phyloP scores from a whole-genome alignment of 78 protist species.

The Dictyostelium discoideum region DNA sequence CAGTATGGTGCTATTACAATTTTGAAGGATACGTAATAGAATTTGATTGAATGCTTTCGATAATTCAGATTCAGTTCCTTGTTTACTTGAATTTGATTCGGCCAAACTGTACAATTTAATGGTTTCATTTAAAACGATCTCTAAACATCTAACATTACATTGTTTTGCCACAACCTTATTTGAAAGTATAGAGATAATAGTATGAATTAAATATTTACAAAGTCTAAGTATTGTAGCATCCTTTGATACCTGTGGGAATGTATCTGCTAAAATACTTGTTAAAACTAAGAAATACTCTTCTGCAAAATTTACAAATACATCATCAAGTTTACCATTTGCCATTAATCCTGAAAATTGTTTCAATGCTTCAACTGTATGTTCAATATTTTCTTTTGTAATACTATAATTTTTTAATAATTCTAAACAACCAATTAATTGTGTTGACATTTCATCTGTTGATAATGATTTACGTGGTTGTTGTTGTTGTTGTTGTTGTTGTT shows the following conservation, averaged over 20 bases:
- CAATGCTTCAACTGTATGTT: slow-evolving; percentile 34
- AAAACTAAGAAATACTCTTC: slow-evolving; percentile 12
- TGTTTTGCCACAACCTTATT: slow-evolving; percentile 31
- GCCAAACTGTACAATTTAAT: neutral
- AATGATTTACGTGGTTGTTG: slow-evolving; percentile 17
- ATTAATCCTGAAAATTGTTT: slow-evolving; percentile 35
- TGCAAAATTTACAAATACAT: slow-evolving; percentile 7
- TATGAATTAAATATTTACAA: slow-evolving; percentile 59
- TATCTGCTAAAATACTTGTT: slow-evolving; percentile 15
- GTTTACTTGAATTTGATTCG: neutral
- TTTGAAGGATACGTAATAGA: slow-evolving; percentile 40
- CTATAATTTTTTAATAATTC: slow-evolving; percentile 9
- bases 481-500: neutral
- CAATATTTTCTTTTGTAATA: slow-evolving; percentile 25
- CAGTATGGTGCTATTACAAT: slow-evolving; percentile 20
- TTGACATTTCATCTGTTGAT: slow-evolving; percentile 3
- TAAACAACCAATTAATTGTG: slow-evolving; percentile 16
- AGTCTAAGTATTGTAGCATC: slow-evolving; percentile 31
- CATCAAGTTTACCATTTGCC: slow-evolving; percentile 4
- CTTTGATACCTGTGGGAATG: neutral
- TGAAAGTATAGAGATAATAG: slow-evolving; percentile 43
- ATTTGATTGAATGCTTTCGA: slow-evolving; percentile 74
- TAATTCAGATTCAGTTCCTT: slow-evolving; percentile 23
- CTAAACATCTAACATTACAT: slow-evolving; percentile 1
- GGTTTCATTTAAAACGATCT: slow-evolving; percentile 40